These are phyloP conservation scores for Beauveria caledonica DNA, from an alignment of 2,329 filamentous ascomycete genomes.

Conservation along the genomic window DNA sequence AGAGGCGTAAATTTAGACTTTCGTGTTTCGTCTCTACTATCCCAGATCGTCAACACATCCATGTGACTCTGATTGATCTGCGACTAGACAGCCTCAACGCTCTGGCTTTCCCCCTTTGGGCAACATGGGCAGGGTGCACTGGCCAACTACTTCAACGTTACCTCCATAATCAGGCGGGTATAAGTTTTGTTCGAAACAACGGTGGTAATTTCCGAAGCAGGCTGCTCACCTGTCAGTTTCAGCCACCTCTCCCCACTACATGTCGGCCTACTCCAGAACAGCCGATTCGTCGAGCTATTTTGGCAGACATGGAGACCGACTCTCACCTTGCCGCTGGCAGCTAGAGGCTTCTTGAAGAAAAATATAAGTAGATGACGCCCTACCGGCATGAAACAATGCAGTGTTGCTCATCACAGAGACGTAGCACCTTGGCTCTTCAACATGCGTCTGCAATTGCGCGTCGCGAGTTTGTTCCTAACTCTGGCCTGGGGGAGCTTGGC, in stretches of 20 bases:
- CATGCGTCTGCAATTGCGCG: background rate
- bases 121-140: too few relatives aligned
- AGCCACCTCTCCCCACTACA: background rate
- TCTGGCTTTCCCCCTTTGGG: background rate
- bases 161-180: too few relatives aligned
- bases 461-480: background rate
- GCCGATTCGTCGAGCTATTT: background rate
- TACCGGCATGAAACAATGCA: background rate
- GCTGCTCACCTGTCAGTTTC: background rate
- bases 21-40: too few relatives aligned
- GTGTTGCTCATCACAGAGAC: background rate
- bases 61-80: too few relatives aligned
- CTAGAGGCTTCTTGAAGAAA: background rate
- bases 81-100: too few relatives aligned
- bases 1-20: too few relatives aligned
- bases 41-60: too few relatives aligned
- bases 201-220: background rate
- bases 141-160: too few relatives aligned
- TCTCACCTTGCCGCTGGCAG: background rate
- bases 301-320: background rate
- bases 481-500: background rate
- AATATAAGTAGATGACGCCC: background rate
- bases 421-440: background rate
- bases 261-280: background rate
- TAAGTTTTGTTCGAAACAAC: background rate